A percentile compares a stretch with the other conserved stretches of the same genome.
Evolutionary conservation across 202 grass and related monocot genomes (phyloP).

Genomic region (Carex arenaria): DNA sequence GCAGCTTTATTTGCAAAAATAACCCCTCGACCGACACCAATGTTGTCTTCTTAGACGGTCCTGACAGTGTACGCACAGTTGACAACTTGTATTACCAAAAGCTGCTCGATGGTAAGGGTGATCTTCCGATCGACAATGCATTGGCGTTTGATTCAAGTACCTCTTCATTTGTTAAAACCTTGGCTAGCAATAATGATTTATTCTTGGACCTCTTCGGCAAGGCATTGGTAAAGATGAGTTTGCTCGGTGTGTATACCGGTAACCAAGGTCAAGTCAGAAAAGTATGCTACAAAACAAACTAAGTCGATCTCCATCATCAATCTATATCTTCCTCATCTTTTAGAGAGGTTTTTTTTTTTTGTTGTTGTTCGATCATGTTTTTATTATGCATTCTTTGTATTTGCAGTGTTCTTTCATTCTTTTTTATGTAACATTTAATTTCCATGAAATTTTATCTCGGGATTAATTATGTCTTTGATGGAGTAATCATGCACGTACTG

Average conservation of each 20-base stretch:
- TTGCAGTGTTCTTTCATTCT: no score
- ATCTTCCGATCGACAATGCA: slow-evolving; percentile 25
- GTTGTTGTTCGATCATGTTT: no score
- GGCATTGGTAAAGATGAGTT: slow-evolving; percentile 18
- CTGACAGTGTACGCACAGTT: no score
- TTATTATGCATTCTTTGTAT: no score
- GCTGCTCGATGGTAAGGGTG: not conserved
- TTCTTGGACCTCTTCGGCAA: slow-evolving; percentile 16
- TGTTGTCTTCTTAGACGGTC: no score
- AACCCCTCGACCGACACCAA: no score
- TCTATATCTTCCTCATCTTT: not conserved
- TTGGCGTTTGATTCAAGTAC: not conserved
- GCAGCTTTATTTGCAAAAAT: no score
- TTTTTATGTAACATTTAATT: no score
- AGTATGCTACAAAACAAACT: slow-evolving; percentile 19
- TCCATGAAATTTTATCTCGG: no score
- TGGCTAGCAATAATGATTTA: not conserved
- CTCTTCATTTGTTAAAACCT: not conserved
- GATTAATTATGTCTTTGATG: no score
- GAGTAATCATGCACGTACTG: no score
- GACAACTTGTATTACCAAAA: not conserved
- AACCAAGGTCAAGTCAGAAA: slow-evolving; percentile 25
- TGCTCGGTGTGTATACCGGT: slow-evolving; percentile 14
- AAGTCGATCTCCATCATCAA: not conserved
- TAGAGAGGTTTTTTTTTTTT: no score